A percentile compares a stretch with the other conserved stretches of the same genome.
phyloP scores from a whole-genome alignment of 1,139 yeast genomes.

The Kurtzmaniella natalensis region DNA sequence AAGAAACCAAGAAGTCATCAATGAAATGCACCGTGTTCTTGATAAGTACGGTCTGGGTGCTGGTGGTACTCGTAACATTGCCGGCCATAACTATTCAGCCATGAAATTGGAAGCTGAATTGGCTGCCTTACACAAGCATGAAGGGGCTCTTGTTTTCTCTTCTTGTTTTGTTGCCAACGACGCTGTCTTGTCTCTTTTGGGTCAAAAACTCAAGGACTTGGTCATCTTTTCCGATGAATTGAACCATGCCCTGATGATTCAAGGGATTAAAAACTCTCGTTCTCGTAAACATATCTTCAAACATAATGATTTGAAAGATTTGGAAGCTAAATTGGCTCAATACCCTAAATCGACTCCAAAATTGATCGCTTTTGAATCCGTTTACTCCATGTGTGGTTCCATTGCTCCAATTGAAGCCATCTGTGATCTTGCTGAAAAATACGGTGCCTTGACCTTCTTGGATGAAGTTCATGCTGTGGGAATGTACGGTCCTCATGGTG shows the following conservation, averaged over 20 bases:
- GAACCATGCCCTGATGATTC: conserved; percentile 97
- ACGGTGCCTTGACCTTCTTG: conserved; percentile 92
- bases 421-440: conserved; percentile 94
- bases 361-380: conserved; percentile 94
- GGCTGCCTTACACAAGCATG: conserved; percentile 91
- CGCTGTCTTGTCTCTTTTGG: conserved; percentile 88
- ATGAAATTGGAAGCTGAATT: conserved; percentile 78
- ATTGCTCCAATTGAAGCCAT: conserved; percentile 90
- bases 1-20: conserved; percentile 63
- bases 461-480: conserved; percentile 99
- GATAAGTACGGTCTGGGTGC: conserved; percentile 97
- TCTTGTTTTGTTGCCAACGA: conserved; percentile 98
- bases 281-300: conserved; percentile 85
- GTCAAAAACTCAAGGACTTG: conserved; percentile 83
- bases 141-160: conserved; percentile 89
- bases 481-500: conserved; percentile 98
- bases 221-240: conserved; percentile 90
- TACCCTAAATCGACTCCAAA: conserved; percentile 87
- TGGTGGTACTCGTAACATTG: conserved; percentile 98
- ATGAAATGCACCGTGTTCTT: conserved; percentile 74
- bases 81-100: conserved; percentile 93
- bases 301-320: conserved; percentile 81
- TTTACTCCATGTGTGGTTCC: conserved; percentile 98
- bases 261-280: conserved; percentile 88
- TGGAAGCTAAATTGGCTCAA: conserved; percentile 71